These are phyloP conservation scores for Rosa hybrid DNA, from an alignment of 331 rosid genomes.

Conservation along the genomic window DNA sequence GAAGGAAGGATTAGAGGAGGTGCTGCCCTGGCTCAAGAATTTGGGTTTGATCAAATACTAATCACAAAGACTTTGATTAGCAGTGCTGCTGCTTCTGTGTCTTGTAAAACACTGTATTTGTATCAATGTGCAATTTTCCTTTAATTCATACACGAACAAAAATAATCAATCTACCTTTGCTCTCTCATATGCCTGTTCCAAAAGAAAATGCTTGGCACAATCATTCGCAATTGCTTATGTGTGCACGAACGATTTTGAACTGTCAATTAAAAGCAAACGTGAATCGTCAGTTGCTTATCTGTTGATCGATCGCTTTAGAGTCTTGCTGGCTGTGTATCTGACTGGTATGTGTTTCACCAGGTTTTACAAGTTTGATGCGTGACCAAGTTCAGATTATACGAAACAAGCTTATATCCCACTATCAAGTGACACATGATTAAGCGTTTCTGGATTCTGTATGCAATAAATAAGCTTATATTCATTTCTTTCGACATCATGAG, in stretches of 20 bases:
- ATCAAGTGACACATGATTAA: too few relatives aligned
- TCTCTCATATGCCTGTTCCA: not conserved
- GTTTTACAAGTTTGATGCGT: too few relatives aligned
- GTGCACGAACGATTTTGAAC: too few relatives aligned
- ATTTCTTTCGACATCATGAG: too few relatives aligned
- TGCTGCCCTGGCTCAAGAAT: conserved; percentile 75
- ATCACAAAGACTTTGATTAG: not conserved
- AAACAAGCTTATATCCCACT: not conserved
- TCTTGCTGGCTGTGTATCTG: too few relatives aligned
- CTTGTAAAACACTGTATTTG: not conserved
- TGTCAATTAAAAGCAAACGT: too few relatives aligned
- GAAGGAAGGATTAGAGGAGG: conserved; percentile 76
- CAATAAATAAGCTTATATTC: too few relatives aligned
- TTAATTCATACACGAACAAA: not conserved
- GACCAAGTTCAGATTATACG: not conserved
- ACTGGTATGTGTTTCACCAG: too few relatives aligned
- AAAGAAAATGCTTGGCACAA: not conserved
- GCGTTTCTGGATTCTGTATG: too few relatives aligned
- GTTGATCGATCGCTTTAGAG: too few relatives aligned
- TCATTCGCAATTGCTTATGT: too few relatives aligned
- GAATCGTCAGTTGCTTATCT: too few relatives aligned
- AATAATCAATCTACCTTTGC: not conserved
- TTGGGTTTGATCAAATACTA: conserved; percentile 56
- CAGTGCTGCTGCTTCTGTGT: not conserved
- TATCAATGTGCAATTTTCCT: not conserved